Evolutionary conservation across 2,329 filamentous ascomycete species (phyloP).

Genomic region (Geosmithia flava): DNA sequence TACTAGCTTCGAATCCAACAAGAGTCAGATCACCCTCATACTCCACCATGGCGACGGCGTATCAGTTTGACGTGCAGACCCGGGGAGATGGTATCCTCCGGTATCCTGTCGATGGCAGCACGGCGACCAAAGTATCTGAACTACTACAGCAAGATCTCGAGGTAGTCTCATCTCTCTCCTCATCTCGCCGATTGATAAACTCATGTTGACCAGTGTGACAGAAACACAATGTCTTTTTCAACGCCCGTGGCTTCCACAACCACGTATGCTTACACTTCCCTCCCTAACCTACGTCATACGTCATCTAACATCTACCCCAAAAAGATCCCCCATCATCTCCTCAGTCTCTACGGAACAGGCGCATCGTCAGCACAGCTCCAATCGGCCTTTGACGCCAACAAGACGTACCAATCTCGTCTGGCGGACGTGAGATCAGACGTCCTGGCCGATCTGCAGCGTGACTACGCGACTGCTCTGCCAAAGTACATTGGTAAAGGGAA

Average conservation of each 20-base stretch:
- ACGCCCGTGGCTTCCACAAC: conserved; percentile 63
- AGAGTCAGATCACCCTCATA: not conserved
- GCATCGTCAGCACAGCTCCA: conserved; percentile 49
- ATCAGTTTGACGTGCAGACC: conserved; percentile 36
- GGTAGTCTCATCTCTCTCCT: conserved; percentile 9
- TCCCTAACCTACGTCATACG: not conserved
- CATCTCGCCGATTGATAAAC: not conserved
- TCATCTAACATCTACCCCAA: not conserved
- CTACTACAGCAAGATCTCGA: conserved; percentile 68
- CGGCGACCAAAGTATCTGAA: conserved; percentile 50
- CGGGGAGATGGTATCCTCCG: conserved; percentile 29
- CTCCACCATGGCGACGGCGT: conserved; percentile 30
- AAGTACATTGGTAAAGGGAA: conserved; percentile 47
- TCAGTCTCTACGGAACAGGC: conserved; percentile 66
- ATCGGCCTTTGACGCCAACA: conserved; percentile 52
- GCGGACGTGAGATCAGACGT: conserved; percentile 32
- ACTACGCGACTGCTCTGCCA: conserved; percentile 39
- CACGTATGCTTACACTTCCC: conserved; percentile 44
- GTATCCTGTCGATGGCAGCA: conserved; percentile 26
- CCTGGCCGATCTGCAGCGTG: conserved; percentile 38
- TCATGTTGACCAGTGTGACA: conserved; percentile 2
- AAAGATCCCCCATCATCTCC: conserved; percentile 58
- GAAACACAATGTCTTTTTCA: conserved; percentile 70
- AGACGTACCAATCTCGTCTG: conserved; percentile 49
- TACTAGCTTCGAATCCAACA: not conserved